Evolutionary conservation across 306 rosid genomes (phyloP).

Genomic region (Hippophae tibetana): DNA sequence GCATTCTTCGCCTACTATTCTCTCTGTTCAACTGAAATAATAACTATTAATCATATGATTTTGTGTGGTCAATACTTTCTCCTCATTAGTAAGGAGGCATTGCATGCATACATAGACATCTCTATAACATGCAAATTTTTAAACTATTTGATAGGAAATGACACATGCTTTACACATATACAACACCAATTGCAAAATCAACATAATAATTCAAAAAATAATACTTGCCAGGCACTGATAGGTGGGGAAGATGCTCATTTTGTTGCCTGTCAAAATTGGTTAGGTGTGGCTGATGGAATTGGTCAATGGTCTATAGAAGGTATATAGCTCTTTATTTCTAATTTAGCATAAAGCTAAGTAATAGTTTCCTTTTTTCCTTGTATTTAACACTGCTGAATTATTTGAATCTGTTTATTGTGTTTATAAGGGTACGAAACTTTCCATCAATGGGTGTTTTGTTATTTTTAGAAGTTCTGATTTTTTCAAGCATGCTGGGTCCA

Average conservation of each 20-base stretch:
- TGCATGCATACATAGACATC: no score
- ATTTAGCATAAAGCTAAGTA: background rate
- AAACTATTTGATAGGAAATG: no score
- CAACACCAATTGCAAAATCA: constrained; percentile 12
- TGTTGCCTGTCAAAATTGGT: constrained; percentile 50
- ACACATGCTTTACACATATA: background rate
- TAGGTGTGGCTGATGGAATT: constrained; percentile 77
- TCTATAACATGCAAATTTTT: no score
- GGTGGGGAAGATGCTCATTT: constrained; percentile 65
- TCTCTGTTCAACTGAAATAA: no score
- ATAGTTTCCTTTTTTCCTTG: background rate
- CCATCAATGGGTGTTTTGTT: background rate
- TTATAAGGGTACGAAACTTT: background rate
- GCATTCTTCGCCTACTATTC: no score
- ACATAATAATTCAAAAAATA: constrained; percentile 33
- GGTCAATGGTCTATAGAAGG: constrained; percentile 76
- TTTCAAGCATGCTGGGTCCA: no score
- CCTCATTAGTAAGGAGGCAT: no score
- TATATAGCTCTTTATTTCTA: constrained; percentile 15
- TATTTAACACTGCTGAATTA: background rate
- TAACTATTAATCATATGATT: no score
- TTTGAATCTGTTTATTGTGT: background rate
- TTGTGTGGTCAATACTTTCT: no score
- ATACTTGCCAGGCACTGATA: constrained; percentile 61
- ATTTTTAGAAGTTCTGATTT: no score